phyloP scores from a whole-genome alignment of 1,284 basidiomycete species.

The Exobasidium cylindrosporum region DNA sequence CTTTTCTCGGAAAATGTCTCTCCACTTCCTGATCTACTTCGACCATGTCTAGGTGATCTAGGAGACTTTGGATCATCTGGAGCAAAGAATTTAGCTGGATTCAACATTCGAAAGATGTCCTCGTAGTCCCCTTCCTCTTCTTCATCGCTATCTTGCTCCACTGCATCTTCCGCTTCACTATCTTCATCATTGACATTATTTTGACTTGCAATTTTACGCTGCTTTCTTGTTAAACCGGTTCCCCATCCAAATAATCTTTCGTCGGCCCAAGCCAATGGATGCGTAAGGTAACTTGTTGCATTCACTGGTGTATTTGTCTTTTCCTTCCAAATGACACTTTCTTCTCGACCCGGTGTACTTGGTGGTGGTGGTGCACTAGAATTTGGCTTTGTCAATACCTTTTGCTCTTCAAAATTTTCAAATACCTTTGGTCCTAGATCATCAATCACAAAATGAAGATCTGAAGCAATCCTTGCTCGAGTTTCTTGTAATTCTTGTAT shows the following conservation, averaged over 20 bases:
- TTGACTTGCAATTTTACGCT: not conserved
- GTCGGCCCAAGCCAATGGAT: constrained; percentile 70
- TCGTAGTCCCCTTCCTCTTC: constrained; percentile 50
- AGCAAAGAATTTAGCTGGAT: constrained; percentile 20
- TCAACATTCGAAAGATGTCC: constrained; percentile 48
- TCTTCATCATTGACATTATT: constrained; percentile 1
- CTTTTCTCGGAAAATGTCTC: constrained; percentile 48
- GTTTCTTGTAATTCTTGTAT: constrained; percentile 76
- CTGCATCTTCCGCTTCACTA: constrained; percentile 15
- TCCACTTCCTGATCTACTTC: constrained; percentile 27
- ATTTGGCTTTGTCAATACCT: constrained; percentile 33
- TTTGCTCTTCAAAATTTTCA: constrained; percentile 48
- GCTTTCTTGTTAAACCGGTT: constrained; percentile 10
- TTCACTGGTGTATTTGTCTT: constrained; percentile 18
- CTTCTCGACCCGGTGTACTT: constrained; percentile 20
- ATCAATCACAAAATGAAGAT: constrained; percentile 84
- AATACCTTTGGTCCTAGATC: constrained; percentile 60
- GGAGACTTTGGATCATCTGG: constrained; percentile 26
- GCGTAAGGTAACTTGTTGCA: constrained; percentile 28
- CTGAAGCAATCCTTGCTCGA: constrained; percentile 76
- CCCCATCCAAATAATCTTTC: constrained; percentile 87
- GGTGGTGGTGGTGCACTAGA: constrained; percentile 35
- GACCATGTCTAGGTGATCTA: constrained; percentile 29
- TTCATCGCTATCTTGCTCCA: constrained; percentile 23
- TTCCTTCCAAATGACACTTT: constrained; percentile 36